Evolutionary conservation across 2,329 filamentous ascomycete species (phyloP), one percentile per base, ranked within the genome.

Genomic region (Aspergillus texensis): DNA sequence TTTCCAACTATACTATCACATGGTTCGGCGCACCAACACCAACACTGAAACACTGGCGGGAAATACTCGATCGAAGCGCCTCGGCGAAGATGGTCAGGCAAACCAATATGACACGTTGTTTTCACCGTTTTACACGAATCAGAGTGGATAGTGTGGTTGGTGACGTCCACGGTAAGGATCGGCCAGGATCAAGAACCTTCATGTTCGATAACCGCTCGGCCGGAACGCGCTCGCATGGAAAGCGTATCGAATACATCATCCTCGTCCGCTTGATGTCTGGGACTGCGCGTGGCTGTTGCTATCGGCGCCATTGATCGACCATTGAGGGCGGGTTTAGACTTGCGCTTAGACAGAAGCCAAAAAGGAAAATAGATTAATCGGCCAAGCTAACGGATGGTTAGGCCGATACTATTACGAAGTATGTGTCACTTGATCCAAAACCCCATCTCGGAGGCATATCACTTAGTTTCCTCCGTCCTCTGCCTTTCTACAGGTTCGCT

Each of bases 81-180:
- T 59, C 57, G 62, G 58, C 64, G 62, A 60, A 65, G 52, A 61
- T 45, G 58, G 67, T 63, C 66, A 68, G 65, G 61, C 62, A 48
- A 57, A 58, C 65, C 39, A 52, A 53, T 62, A 60, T 65, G 60
- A 65, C 63, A 65, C 62, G 60, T 64, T 63, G 59, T 57, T 66
- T 58, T 61, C 55, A 45, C 65, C 65, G 57, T 57, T 55, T 52
- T 39, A 56, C 45, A 46, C 53, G 50, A 57, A 55, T 60, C 36
- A 34, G 14, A 34, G 50, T 45, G 57, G 52, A 52, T 52, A 53
- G 43, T 60, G 58, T 62, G 63, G 56, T 58, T 61, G 36, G n/a
- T 61, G 63, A 67, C 63, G 54, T 62, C 63, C 58, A 64, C 50
- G 65, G 65, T 50, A 65, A 66, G 64, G 67, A 68, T 69, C 65